Conservation (phyloP, 73 alveolate genomes). For the Paramecium primaurelia region DNA sequence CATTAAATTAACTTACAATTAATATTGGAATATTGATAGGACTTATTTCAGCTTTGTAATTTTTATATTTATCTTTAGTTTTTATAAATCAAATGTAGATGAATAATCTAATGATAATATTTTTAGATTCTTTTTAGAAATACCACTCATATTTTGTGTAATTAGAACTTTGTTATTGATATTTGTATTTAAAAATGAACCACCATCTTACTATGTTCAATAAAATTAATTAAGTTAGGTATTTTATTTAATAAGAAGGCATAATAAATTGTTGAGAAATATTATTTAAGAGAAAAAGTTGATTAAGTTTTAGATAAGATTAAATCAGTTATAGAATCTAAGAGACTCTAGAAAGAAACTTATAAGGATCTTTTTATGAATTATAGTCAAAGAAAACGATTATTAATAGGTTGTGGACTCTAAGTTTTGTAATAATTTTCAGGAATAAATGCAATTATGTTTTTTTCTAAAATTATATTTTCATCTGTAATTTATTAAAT, state of each 20-base stretch:
- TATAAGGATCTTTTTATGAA: background rate
- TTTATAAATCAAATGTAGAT: background rate
- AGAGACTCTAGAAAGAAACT: background rate
- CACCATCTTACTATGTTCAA: slow-evolving; percentile 39
- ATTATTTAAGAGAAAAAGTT: background rate
- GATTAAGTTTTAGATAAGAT: background rate
- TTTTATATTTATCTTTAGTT: background rate
- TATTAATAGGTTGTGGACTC: background rate
- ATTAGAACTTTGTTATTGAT: slow-evolving; percentile 6
- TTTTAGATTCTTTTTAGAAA: slow-evolving; percentile 8
- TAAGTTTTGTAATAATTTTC: background rate
- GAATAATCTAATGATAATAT: background rate
- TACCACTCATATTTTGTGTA: slow-evolving; percentile 13
- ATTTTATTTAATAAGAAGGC: background rate
- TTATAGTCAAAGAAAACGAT: background rate
- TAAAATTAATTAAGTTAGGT: background rate
- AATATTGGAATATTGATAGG: slow-evolving; percentile 44
- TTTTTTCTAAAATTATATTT: background rate
- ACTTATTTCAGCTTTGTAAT: background rate
- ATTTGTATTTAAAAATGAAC: slow-evolving; percentile 28
- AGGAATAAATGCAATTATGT: slow-evolving; percentile 40
- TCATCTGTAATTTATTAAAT: background rate
- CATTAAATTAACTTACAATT: slow-evolving; percentile 14
- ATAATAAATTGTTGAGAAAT: background rate
- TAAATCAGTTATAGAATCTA: background rate